These are phyloP conservation scores for Linum lewisii DNA, from an alignment of 345 rosid species.

Conservation along the genomic window DNA sequence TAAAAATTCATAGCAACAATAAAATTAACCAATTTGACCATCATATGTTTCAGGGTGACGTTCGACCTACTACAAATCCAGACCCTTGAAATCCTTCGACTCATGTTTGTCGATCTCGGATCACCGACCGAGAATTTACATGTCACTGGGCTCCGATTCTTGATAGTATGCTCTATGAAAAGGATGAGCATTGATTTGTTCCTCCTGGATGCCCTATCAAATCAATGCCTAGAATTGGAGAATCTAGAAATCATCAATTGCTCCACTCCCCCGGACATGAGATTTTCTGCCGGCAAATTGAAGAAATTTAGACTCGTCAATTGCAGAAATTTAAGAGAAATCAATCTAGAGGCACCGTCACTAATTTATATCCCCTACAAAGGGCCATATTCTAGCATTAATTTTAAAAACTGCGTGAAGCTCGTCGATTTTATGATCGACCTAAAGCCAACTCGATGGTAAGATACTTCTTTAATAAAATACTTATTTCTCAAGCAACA, in stretches of 20 bases:
- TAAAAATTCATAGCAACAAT: neutral
- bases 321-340: neutral
- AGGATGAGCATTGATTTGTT: neutral
- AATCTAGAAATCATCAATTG: neutral
- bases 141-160: neutral
- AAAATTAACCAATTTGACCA: neutral
- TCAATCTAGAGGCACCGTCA: neutral
- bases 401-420: too few relatives aligned
- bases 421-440: too few relatives aligned
- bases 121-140: neutral
- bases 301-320: neutral
- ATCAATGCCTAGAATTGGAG: neutral
- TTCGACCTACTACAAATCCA: neutral
- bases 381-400: neutral
- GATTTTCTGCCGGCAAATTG: neutral
- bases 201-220: neutral
- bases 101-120: neutral
- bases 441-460: too few relatives aligned
- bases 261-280: neutral
- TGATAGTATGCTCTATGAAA: neutral
- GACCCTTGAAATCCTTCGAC: neutral
- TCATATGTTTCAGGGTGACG: neutral
- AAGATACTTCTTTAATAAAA: too few relatives aligned
- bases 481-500: too few relatives aligned
- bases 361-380: neutral